Base-by-base conservation (phyloP, 768 basidiomycete genomes). In the Leccinum sublutescens region DNA sequence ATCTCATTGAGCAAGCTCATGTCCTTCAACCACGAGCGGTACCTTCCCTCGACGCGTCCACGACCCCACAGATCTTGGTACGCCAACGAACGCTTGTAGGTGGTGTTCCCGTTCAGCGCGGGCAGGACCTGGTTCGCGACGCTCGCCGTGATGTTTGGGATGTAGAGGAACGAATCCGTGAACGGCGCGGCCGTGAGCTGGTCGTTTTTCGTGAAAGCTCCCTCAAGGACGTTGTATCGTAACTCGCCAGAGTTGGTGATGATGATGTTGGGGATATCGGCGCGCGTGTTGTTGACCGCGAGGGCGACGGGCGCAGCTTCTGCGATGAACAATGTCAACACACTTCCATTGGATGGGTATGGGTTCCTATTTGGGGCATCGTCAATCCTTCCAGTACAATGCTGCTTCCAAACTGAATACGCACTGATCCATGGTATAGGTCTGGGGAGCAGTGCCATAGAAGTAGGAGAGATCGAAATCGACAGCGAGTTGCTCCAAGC, bases 121-220 rank as follows among this genome's bases (percentile, higher is more conserved):
- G 82, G 76, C 3, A 90, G 72, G 0, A 88, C 81, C 60, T 79
- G 69, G 14, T 74, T 79, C 4, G 86, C 89, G 33, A 82, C 69
- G 25, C 74, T 68, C 15, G 82, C 71, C 0, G 80, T 70, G 36
- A 92, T 76, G 48, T 81, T 74, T 5, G 85, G 73, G 57, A 92
- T 79, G 71, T 79, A 91, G 21, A 82, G 60, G 77, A 91, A 89
- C 9, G 76, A 59, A 66, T 92, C 84, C 0, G 75, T 71, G 68
- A 89, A 94, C 0, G 92, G 89, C 6, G 83, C 85, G 2, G 83
- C 82, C 1, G 89, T 89, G 49, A 93, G 79, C 64, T 91, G 86
- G 70, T 94, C 91, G 69, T 93, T 89, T 70, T 85, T 85, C 31
- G 87, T 88, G 75, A 94, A 93, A 2, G 83, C 66, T 2, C 91